A percentile compares a stretch with the other conserved stretches of the same genome.
phyloP scores from a whole-genome alignment of 1,284 basidiomycete genomes.

The Apiotrichum mycotoxinovorans region DNA sequence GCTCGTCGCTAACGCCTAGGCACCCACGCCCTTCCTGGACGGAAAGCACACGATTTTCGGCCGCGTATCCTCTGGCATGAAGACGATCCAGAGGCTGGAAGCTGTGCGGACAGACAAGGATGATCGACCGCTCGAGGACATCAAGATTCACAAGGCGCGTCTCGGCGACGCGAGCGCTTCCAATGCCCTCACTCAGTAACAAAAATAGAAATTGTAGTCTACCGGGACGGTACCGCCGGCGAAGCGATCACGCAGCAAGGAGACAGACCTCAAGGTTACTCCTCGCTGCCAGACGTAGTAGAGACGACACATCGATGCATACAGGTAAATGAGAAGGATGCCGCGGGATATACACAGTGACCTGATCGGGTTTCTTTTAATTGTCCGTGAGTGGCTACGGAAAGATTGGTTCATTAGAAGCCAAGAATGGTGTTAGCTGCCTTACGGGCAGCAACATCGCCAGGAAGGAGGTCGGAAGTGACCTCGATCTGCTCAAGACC shows the following conservation, averaged over 20 bases:
- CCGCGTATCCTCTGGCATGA: slow-evolving; percentile 76
- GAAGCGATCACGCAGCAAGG: too few relatives aligned
- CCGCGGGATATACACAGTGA: background rate
- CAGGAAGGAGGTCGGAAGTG: slow-evolving; percentile 6
- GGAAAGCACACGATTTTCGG: slow-evolving; percentile 96
- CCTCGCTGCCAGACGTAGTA: background rate
- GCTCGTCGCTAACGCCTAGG: slow-evolving; percentile 36
- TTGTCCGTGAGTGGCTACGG: background rate
- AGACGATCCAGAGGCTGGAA: slow-evolving; percentile 64
- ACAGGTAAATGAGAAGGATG: background rate
- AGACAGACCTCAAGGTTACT: too few relatives aligned
- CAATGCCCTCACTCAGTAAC: slow-evolving; percentile 7
- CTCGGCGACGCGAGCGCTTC: slow-evolving; percentile 34
- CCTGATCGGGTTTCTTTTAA: background rate
- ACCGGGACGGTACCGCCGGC: background rate
- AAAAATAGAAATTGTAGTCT: background rate
- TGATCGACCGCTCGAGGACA: slow-evolving; percentile 49
- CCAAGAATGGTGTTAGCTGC: slow-evolving; percentile 14
- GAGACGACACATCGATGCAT: slow-evolving; percentile 1
- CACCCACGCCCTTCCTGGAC: slow-evolving; percentile 85
- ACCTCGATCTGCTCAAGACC: slow-evolving; percentile 38
- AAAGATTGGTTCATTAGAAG: slow-evolving; percentile 1
- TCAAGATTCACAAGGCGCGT: slow-evolving; percentile 51
- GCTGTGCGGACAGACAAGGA: slow-evolving; percentile 49
- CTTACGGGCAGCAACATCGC: slow-evolving; percentile 27